Base-by-base conservation (phyloP, 2,329 filamentous ascomycete species). In the Penicillium concentricum region DNA sequence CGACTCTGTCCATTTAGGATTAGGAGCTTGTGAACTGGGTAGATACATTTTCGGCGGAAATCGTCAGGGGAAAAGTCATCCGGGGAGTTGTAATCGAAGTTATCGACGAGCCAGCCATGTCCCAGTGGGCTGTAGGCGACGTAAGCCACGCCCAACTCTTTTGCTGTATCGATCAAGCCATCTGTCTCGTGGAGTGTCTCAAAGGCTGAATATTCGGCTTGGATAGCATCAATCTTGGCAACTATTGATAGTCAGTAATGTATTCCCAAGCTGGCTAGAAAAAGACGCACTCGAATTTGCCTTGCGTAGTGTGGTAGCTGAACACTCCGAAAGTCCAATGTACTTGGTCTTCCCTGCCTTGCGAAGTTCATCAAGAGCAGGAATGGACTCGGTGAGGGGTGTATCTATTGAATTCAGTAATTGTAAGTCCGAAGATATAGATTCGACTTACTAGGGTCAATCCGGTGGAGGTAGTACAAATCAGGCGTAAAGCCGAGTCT, bases 241-340 rank as follows among this genome's bases (percentile, higher is more conserved):
- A 80, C 78, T 80, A 50, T 24, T 18, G 4, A 45, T 2, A 5
- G 47, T 70, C 22, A 68, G 57, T 20, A n/a, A 47, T 4, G 20
- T 15, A 39, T 8, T 10, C 8, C 0, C 6, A 22, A 42, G 2
- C 7, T n/a, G 4, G 15, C 1, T 5, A 15, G 13, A 16, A 2
- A 7, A 4, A n/a, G 22, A 63, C 69, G 42, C 44, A 79, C 77
- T 78, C 1, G 76, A 74, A 51, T 78, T 75, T 0, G 78, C 79
- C 54, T 77, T 78, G 22, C 76, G 74, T 5, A 81, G 61, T 0
- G 78, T 81, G 1, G 65, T 65, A 0, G 77, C 77, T 2, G 78
- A 80, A 58, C 78, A 79, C 53, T 81, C 79, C 0, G 77, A 80
- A 0, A 81, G 69, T 13, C 78, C 79, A 48, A 81, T 80, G 51